Evolutionary conservation across 2,329 filamentous ascomycete genomes (phyloP).

Genomic region (Metarhizium anisopliae): DNA sequence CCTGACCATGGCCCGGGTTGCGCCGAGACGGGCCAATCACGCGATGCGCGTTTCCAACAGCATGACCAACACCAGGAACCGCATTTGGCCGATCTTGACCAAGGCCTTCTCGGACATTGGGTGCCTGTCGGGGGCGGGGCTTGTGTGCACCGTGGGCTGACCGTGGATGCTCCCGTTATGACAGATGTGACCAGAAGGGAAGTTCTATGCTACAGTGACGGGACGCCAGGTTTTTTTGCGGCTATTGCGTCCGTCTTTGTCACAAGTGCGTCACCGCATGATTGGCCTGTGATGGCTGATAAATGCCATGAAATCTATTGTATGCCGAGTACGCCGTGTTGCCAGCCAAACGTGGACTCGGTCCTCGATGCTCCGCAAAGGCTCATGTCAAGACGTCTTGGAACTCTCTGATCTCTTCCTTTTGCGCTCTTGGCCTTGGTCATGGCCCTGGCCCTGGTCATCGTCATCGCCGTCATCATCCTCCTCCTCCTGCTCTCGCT

Average conservation of each 20-base stretch:
- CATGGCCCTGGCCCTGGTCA: conserved; percentile 18
- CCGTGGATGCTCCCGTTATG: too few relatives aligned
- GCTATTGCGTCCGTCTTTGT: too few relatives aligned
- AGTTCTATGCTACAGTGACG: too few relatives aligned
- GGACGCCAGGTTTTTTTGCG: too few relatives aligned
- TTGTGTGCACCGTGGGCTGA: neutral
- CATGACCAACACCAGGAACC: conserved; percentile 20
- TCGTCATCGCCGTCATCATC: conserved; percentile 28
- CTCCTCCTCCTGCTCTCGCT: conserved; percentile 29
- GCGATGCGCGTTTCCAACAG: conserved; percentile 5
- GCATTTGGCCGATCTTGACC: conserved; percentile 16
- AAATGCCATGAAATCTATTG: too few relatives aligned
- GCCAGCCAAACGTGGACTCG: neutral
- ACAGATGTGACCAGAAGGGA: too few relatives aligned
- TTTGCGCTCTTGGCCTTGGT: conserved; percentile 17
- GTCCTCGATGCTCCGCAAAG: neutral
- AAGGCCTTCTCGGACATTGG: neutral
- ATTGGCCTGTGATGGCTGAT: too few relatives aligned
- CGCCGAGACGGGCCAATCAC: conserved; percentile 1
- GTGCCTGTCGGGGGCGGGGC: too few relatives aligned
- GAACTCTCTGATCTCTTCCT: conserved; percentile 1
- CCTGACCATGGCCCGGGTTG: neutral
- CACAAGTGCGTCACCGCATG: too few relatives aligned
- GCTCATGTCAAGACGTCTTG: neutral
- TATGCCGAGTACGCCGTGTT: too few relatives aligned